A percentile compares a stretch with the other conserved stretches of the same genome.
These are phyloP conservation scores for Pythium utonaiense DNA, from an alignment of 352 stramenopile genomes.

Conservation along the genomic window DNA sequence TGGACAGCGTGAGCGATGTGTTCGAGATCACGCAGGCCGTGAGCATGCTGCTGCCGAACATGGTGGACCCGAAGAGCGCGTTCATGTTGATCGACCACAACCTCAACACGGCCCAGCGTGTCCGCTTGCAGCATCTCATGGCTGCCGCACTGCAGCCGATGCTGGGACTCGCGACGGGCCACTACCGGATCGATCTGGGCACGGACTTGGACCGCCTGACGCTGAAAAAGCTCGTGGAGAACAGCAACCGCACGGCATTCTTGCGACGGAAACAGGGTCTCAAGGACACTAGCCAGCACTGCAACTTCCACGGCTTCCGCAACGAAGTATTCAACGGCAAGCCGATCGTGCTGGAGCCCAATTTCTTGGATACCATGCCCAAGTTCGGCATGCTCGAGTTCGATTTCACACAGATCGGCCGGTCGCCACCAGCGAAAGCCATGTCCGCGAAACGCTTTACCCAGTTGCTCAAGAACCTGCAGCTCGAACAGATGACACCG, in stretches of 20 bases:
- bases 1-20: slow-evolving; percentile 62
- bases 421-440: slow-evolving; percentile 25
- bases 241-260: slow-evolving; percentile 73
- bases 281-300: slow-evolving; percentile 74
- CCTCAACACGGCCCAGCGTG: slow-evolving; percentile 36
- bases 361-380: slow-evolving; percentile 61
- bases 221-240: slow-evolving; percentile 72
- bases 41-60: slow-evolving; percentile 60
- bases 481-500: slow-evolving; percentile 46
- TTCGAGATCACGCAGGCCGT: slow-evolving; percentile 65
- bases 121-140: slow-evolving; percentile 70
- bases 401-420: slow-evolving; percentile 66
- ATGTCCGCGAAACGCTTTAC: slow-evolving; percentile 64
- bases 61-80: slow-evolving; percentile 64
- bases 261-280: slow-evolving; percentile 56
- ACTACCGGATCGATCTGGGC: slow-evolving; percentile 68
- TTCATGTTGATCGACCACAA: slow-evolving; percentile 67
- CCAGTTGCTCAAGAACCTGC: slow-evolving; percentile 57
- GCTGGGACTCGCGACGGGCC: slow-evolving; percentile 51
- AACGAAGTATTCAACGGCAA: slow-evolving; percentile 77
- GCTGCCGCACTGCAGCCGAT: slow-evolving; percentile 56
- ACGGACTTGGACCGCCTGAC: slow-evolving; percentile 64
- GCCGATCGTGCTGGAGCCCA: slow-evolving; percentile 39
- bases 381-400: slow-evolving; percentile 75
- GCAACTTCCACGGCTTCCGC: slow-evolving; percentile 72